Evolutionary conservation across 1,139 yeast genomes (phyloP).

Genomic region (Debaryomyces nepalensis): DNA sequence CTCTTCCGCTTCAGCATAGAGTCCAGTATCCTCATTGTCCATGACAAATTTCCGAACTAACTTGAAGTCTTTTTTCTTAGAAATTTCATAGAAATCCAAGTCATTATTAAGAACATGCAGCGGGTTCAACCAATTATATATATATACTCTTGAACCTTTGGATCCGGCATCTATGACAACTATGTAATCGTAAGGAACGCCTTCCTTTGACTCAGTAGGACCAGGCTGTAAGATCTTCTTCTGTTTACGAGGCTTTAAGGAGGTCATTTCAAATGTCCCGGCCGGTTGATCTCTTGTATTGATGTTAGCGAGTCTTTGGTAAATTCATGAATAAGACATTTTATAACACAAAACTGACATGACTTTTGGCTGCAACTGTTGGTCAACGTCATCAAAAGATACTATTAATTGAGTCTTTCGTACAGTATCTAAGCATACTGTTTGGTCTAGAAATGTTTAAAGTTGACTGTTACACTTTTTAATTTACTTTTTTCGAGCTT

Average conservation of each 20-base stretch:
- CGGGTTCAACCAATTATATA: slow-evolving; percentile 71
- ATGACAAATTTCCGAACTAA: slow-evolving; percentile 22
- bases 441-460: no score
- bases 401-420: no score
- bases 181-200: slow-evolving; percentile 65
- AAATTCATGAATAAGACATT: no score
- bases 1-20: slow-evolving; percentile 16
- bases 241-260: slow-evolving; percentile 6
- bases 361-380: neutral
- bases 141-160: slow-evolving; percentile 74
- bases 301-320: no score
- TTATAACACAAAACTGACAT: no score
- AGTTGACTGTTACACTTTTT: no score
- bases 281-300: neutral
- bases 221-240: slow-evolving; percentile 24
- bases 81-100: slow-evolving; percentile 20
- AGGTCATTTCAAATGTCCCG: neutral
- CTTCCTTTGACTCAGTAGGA: slow-evolving; percentile 39
- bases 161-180: slow-evolving; percentile 85
- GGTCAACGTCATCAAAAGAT: no score
- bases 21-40: slow-evolving; percentile 22
- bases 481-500: no score
- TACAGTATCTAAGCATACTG: no score
- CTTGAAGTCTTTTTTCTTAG: slow-evolving; percentile 17
- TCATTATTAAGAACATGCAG: slow-evolving; percentile 34